Conservation (phyloP, 164 flowering plant species). For the Nymphaea thermarum region DNA sequence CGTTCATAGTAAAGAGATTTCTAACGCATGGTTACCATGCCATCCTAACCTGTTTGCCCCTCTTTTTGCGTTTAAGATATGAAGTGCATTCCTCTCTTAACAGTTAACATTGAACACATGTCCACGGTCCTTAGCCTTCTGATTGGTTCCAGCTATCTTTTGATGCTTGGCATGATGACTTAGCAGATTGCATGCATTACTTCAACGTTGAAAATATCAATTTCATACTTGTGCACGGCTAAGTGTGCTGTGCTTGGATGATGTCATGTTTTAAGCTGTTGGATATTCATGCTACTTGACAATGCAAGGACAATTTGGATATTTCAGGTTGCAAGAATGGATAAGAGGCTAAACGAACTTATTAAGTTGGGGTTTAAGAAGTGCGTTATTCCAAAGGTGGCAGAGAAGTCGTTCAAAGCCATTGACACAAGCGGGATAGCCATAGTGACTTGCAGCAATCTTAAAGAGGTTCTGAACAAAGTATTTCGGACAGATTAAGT, state of each 20-base stretch:
- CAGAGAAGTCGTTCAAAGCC: conserved; percentile 28
- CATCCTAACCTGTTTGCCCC: too few relatives aligned
- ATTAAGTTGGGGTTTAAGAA: conserved; percentile 73
- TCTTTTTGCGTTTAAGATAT: too few relatives aligned
- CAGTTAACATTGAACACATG: too few relatives aligned
- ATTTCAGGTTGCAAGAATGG: conserved; percentile 69
- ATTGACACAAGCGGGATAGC: conserved; percentile 23
- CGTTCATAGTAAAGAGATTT: too few relatives aligned
- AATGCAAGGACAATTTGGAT: background rate
- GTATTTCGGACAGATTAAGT: conserved; percentile 27
- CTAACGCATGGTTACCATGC: too few relatives aligned
- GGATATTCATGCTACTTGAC: background rate
- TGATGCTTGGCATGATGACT: too few relatives aligned
- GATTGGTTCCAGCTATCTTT: too few relatives aligned
- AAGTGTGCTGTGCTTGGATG: background rate
- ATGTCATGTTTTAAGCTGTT: background rate
- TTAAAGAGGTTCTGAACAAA: conserved; percentile 65
- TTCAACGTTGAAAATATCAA: too few relatives aligned
- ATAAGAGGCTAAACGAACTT: conserved; percentile 63
- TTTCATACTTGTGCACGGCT: background rate
- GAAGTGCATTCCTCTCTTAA: too few relatives aligned
- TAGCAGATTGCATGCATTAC: too few relatives aligned
- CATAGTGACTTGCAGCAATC: conserved; percentile 58
- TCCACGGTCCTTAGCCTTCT: too few relatives aligned
- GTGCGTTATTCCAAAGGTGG: conserved; percentile 68